Evolutionary conservation across 192 early-diverging fungal species (phyloP).

Genomic region (Linnemannia exigua): DNA sequence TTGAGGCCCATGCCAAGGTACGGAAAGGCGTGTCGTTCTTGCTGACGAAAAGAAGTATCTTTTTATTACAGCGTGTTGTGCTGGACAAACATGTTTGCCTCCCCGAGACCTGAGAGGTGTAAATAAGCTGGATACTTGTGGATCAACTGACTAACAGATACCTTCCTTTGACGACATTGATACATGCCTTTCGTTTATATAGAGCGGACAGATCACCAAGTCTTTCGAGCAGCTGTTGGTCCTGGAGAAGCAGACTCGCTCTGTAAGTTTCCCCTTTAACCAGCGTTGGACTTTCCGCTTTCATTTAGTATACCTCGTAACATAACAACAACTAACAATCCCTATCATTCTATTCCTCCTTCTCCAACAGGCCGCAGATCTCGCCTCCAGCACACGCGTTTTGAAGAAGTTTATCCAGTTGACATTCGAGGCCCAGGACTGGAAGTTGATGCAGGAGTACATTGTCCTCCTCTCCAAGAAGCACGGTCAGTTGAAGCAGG

Average conservation of each 20-base stretch:
- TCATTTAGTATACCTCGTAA: not conserved
- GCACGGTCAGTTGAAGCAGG: constrained; percentile 95
- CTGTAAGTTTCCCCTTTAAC: constrained; percentile 62
- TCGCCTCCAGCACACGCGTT: constrained; percentile 89
- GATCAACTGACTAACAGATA: not conserved
- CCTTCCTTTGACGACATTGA: not conserved
- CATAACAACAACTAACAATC: not conserved
- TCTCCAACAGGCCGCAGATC: constrained; percentile 79
- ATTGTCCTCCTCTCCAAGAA: constrained; percentile 96
- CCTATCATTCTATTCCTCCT: not conserved
- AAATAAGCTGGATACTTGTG: not conserved
- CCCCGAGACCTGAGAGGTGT: not conserved
- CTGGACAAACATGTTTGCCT: not conserved
- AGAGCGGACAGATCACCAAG: constrained; percentile 80
- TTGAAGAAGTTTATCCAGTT: constrained; percentile 85
- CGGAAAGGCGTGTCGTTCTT: not conserved
- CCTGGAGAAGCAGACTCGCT: constrained; percentile 96
- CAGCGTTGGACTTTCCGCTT: not conserved
- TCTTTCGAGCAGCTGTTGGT: constrained; percentile 91
- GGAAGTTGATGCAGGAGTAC: constrained; percentile 93
- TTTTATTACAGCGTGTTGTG: not conserved
- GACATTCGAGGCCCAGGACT: constrained; percentile 80
- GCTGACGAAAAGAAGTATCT: not conserved
- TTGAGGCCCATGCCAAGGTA: constrained; percentile 79
- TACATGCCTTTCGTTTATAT: not conserved